phyloP scores from a whole-genome alignment of 257 asterid species.

The Solanum appendiculatum region DNA sequence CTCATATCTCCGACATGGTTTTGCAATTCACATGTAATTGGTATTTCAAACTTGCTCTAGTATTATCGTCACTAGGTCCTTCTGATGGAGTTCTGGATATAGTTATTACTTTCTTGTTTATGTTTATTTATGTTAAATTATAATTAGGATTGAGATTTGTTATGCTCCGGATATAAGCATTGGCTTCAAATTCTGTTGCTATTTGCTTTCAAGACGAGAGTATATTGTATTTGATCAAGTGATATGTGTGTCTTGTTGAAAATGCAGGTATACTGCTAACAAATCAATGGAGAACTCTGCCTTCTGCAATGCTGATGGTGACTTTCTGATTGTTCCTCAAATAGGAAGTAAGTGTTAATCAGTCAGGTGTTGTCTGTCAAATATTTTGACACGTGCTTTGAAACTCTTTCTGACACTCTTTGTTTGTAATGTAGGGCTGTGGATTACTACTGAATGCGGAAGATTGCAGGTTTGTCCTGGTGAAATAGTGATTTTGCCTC shows the following conservation, averaged over 20 bases:
- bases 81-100: background rate
- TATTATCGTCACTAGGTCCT: background rate
- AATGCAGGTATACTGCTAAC: constrained; percentile 76
- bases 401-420: background rate
- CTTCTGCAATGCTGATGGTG: constrained; percentile 97
- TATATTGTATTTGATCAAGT: background rate
- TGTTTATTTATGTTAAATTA: background rate
- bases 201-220: background rate
- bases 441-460: constrained; percentile 96
- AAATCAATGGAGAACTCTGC: constrained; percentile 88
- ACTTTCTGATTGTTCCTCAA: constrained; percentile 92
- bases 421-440: constrained; percentile 44
- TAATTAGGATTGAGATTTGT: background rate
- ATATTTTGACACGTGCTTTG: background rate
- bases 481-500: constrained; percentile 76
- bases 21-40: constrained; percentile 89
- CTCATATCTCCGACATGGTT: constrained; percentile 92
- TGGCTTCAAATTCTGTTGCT: background rate
- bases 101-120: background rate
- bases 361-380: background rate
- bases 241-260: background rate
- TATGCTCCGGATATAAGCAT: background rate
- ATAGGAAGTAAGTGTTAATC: constrained; percentile 63
- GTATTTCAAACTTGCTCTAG: background rate
- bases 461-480: constrained; percentile 71